A percentile compares a stretch with the other conserved stretches of the same genome.
Conservation (phyloP, 208 protist genomes). For the Endotrypanum monterogeii region DNA sequence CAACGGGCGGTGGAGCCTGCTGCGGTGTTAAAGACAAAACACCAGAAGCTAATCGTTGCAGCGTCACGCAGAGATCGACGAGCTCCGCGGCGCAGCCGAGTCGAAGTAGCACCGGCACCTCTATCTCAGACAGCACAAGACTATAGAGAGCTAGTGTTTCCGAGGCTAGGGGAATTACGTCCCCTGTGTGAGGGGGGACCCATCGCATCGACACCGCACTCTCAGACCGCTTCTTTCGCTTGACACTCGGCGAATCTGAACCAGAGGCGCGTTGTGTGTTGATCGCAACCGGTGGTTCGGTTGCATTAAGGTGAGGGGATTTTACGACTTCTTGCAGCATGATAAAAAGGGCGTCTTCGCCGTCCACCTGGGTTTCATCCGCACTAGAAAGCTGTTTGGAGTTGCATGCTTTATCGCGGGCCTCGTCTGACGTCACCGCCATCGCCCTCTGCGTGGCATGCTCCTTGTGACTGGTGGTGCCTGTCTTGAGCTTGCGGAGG, state of each 20-base stretch:
- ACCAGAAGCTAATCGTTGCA: slow-evolving; percentile 60
- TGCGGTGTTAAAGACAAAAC: slow-evolving; percentile 29
- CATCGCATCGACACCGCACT: slow-evolving; percentile 48
- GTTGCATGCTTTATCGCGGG: background rate
- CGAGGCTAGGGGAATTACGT: slow-evolving; percentile 45
- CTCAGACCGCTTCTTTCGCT: background rate
- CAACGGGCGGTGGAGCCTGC: background rate
- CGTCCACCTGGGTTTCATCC: background rate
- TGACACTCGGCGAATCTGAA: background rate
- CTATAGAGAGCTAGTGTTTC: slow-evolving; percentile 68
- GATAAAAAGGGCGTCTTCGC: slow-evolving; percentile 27
- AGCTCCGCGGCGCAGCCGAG: slow-evolving; percentile 37
- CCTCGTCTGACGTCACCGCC: background rate
- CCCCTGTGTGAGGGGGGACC: slow-evolving; percentile 61
- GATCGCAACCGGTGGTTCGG: background rate
- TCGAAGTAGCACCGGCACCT: slow-evolving; percentile 32
- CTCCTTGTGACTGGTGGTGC: background rate
- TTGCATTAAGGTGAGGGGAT: background rate
- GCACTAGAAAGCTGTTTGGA: background rate
- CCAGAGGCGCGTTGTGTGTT: background rate
- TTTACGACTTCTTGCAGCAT: slow-evolving; percentile 27
- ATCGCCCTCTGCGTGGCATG: background rate
- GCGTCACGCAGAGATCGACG: slow-evolving; percentile 49
- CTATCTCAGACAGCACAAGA: slow-evolving; percentile 45
- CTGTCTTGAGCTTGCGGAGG: background rate